Evolutionary conservation across 2,329 filamentous ascomycete species (phyloP).

Genomic region (Pleurostoma richardsiae): DNA sequence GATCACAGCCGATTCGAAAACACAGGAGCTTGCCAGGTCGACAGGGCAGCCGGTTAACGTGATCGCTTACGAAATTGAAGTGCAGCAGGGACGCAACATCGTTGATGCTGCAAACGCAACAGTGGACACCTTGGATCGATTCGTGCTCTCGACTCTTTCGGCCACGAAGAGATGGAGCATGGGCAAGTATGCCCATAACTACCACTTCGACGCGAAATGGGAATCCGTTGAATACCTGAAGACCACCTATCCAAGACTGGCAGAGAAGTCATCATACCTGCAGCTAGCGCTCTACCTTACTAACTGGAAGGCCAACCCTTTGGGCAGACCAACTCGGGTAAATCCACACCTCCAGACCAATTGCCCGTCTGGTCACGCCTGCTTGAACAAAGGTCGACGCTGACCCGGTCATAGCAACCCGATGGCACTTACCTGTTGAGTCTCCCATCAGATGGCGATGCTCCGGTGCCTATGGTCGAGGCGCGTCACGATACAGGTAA

Average conservation of each 20-base stretch:
- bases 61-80: slow-evolving; percentile 26
- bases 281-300: slow-evolving; percentile 44
- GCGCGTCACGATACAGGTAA: too few species aligned
- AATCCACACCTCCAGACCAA: too few species aligned
- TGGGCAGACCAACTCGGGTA: too few species aligned
- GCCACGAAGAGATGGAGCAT: slow-evolving; percentile 39
- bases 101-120: slow-evolving; percentile 43
- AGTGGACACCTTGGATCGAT: slow-evolving; percentile 36
- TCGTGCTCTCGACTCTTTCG: slow-evolving; percentile 46
- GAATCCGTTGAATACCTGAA: slow-evolving; percentile 41
- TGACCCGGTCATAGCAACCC: slow-evolving; percentile 16
- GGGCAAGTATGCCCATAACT: slow-evolving; percentile 40
- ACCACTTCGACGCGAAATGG: slow-evolving; percentile 49
- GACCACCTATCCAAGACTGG: slow-evolving; percentile 34
- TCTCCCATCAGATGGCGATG: slow-evolving; percentile 39
- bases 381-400: background rate
- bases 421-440: slow-evolving; percentile 40
- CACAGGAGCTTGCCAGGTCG: slow-evolving; percentile 18
- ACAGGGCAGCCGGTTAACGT: slow-evolving; percentile 23
- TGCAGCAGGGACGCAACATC: slow-evolving; percentile 48
- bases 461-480: too few species aligned
- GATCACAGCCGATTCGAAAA: slow-evolving; percentile 17
- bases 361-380: too few species aligned
- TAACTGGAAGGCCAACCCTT: slow-evolving; percentile 32
- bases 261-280: slow-evolving; percentile 44